Evolutionary conservation across 2,329 filamentous ascomycete genomes (phyloP).

Genomic region (Ascochyta lentis): DNA sequence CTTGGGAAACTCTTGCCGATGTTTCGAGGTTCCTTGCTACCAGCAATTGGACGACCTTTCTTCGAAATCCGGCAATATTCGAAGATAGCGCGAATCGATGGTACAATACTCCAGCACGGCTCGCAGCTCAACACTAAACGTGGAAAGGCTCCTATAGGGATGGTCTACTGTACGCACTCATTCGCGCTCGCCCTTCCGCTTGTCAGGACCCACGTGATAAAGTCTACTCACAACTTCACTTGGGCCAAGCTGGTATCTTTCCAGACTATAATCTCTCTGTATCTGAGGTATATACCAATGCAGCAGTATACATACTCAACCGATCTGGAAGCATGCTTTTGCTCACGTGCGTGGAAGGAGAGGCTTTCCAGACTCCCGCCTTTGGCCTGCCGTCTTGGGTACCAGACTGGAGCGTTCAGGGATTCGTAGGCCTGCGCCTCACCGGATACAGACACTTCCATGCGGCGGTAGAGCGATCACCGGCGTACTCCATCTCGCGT

Average conservation of each 20-base stretch:
- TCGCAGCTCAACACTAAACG: conserved; percentile 14
- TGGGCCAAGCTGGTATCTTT: conserved; percentile 16
- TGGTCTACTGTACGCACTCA: conserved; percentile 23
- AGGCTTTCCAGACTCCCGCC: conserved; percentile 17
- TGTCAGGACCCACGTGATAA: conserved; percentile 28
- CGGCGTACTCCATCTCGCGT: background rate
- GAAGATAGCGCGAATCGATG: background rate
- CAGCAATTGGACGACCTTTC: conserved; percentile 16
- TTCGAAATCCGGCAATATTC: background rate
- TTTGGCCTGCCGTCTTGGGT: conserved; percentile 27
- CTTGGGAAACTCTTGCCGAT: conserved; percentile 12
- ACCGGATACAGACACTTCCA: conserved; percentile 22
- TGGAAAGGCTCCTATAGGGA: conserved; percentile 9
- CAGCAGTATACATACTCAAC: conserved; percentile 24
- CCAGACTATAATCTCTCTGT: conserved; percentile 17
- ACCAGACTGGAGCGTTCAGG: conserved; percentile 24
- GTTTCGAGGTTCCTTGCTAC: conserved; percentile 18
- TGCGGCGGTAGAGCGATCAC: conserved; percentile 2
- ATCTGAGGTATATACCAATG: conserved; percentile 18
- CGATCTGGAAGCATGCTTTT: conserved; percentile 19
- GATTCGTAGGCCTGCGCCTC: conserved; percentile 16
- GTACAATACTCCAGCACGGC: conserved; percentile 14
- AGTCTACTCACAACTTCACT: conserved; percentile 24
- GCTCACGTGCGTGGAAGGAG: conserved; percentile 25
- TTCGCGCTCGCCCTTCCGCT: conserved; percentile 16